Conservation (phyloP, 1,284 basidiomycete species). For the Volvariella volvacea region DNA sequence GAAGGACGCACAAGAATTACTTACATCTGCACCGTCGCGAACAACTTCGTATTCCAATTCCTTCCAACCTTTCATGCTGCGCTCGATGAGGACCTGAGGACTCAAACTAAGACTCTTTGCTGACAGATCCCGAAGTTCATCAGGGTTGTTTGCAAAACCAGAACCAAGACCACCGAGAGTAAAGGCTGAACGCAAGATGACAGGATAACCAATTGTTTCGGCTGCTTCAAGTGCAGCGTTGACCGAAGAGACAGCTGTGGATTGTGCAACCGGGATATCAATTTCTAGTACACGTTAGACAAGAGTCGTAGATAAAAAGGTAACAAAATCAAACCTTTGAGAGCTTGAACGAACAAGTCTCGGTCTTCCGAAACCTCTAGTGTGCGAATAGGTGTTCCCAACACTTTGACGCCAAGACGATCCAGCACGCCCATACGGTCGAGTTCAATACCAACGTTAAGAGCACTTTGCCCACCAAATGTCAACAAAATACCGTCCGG, state of each 20-base stretch:
- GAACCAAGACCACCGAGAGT: constrained; percentile 98
- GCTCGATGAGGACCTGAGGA: constrained; percentile 96
- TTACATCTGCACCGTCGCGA: constrained; percentile 88
- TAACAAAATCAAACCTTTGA: constrained; percentile 64
- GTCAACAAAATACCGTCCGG: constrained; percentile 97
- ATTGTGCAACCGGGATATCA: constrained; percentile 95
- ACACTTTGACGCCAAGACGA: constrained; percentile 88
- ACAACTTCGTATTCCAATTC: constrained; percentile 99
- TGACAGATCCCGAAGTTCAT: constrained; percentile 92
- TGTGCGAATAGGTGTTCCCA: constrained; percentile 93
- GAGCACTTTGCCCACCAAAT: constrained; percentile 96
- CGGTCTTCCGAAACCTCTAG: constrained; percentile 97
- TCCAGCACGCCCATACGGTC: constrained; percentile 98
- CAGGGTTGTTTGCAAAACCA: constrained; percentile 93
- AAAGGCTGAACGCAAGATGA: constrained; percentile 97
- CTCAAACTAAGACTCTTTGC: constrained; percentile 88
- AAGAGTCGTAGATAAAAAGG: constrained; percentile 2
- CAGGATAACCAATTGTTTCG: constrained; percentile 90
- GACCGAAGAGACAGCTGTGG: constrained; percentile 96
- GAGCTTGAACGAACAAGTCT: constrained; percentile 93
- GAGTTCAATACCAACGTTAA: constrained; percentile 97
- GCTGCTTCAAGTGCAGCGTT: constrained; percentile 90
- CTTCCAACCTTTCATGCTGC: constrained; percentile 99
- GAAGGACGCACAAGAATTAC: constrained; percentile 21
- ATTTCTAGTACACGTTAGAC: constrained; percentile 61